Evolutionary conservation across 2,329 filamentous ascomycete species (phyloP).

Genomic region (Colletotrichum sp.): DNA sequence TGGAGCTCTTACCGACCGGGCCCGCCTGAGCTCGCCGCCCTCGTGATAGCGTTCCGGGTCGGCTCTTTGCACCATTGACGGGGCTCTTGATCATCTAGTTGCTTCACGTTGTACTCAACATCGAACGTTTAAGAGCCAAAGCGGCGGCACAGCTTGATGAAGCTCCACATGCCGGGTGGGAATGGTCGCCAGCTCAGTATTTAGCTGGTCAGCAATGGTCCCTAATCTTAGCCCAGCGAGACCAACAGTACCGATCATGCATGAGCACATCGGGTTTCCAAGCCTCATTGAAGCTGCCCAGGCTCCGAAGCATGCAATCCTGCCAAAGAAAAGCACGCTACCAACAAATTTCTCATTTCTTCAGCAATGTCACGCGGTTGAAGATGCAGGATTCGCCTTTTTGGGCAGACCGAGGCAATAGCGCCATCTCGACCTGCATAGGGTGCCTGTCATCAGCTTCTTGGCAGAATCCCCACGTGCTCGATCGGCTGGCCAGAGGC

Average conservation of each 20-base stretch:
- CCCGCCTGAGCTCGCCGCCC: neutral
- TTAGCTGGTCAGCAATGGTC: neutral
- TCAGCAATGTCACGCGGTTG: neutral
- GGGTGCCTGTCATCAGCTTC: neutral
- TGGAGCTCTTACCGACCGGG: neutral
- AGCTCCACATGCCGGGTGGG: neutral
- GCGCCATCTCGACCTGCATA: neutral
- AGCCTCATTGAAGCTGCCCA: neutral
- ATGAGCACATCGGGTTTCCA: neutral
- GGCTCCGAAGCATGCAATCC: neutral
- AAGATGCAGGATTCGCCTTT: neutral
- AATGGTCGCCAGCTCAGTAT: neutral
- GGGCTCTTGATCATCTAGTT: neutral
- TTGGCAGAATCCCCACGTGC: constrained; percentile 5
- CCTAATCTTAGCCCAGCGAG: neutral
- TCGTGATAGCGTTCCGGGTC: neutral
- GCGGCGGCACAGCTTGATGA: neutral
- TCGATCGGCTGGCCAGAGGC: neutral
- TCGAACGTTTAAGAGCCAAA: neutral
- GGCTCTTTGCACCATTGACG: neutral
- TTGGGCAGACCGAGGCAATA: constrained; percentile 10
- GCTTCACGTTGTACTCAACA: neutral
- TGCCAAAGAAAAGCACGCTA: neutral
- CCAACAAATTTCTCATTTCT: neutral
- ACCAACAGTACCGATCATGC: neutral